Conservation (phyloP, 805 yeast species). For the Suhomyces pyralidae region DNA sequence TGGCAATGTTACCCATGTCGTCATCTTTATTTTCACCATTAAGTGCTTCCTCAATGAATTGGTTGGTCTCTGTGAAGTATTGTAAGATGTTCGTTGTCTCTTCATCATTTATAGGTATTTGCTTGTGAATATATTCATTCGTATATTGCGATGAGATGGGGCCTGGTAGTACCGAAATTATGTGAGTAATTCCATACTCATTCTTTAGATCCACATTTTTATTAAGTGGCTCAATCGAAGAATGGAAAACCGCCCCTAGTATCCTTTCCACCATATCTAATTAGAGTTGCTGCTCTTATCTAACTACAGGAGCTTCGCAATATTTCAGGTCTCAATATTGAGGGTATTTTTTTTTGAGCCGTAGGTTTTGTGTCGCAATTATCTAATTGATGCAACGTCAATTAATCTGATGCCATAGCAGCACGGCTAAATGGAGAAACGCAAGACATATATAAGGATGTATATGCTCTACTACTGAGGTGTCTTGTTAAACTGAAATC, state of each 20-base stretch:
- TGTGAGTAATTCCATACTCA: constrained; percentile 60
- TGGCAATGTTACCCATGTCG: neutral
- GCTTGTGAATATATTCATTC: constrained; percentile 48
- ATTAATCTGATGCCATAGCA: neutral
- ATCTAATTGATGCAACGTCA: neutral
- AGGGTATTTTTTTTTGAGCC: neutral
- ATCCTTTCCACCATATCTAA: constrained; percentile 42
- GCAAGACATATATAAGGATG: neutral
- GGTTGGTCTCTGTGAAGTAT: constrained; percentile 57
- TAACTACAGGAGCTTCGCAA: neutral
- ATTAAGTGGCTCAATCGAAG: constrained; percentile 65
- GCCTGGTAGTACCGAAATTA: constrained; percentile 69
- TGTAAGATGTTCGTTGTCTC: constrained; percentile 62
- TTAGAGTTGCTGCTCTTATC: neutral
- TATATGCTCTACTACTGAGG: neutral
- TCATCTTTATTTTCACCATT: neutral
- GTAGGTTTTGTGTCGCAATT: neutral
- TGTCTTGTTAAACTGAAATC: neutral
- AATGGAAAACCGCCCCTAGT: constrained; percentile 77
- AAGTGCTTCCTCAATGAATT: constrained; percentile 64
- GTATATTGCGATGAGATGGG: constrained; percentile 52
- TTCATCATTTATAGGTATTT: constrained; percentile 72
- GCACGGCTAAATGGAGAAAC: neutral
- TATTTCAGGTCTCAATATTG: neutral
- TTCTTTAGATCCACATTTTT: constrained; percentile 49